Evolutionary conservation across 2,329 filamentous ascomycete genomes (phyloP), one percentile per base, ranked within the genome.

Genomic region (Fonsecaea erecta): DNA sequence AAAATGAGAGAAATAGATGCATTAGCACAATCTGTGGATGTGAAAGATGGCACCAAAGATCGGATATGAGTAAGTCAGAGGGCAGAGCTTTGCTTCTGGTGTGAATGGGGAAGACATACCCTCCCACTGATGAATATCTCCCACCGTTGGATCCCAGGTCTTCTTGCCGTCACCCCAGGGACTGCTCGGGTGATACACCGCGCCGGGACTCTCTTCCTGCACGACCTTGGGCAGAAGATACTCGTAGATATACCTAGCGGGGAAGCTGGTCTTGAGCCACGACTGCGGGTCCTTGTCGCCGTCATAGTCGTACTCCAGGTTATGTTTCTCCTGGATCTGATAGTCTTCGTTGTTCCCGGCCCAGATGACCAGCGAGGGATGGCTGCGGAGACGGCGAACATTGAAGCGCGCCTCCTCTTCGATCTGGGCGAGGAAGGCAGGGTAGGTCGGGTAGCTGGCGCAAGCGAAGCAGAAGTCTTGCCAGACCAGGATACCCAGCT

Each of bases 311-410:
- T 86, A 90, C 7, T 87, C 83, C 66, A 86, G 90, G 68, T 97
- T 83, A 76, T 96, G 96, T 1, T 87, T 91, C 66, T 96, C 92
- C 65, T 89, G 89, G 60, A 93, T 89, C 75, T 94, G 90, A 76
- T 97, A 97, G 75, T 97, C 93, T 76, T 97, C 93, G 73, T 97
- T 98, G 78, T 97, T 97, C 16, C 94, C 94, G 2, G 92, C 92
- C 81, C 88, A 97, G 63, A 97, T 89, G 48, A 93, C 88, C 68
- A 97, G 90, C 11, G 87, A 93, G 0, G 93, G 91, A 74, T 97
- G 93, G 75, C 97, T 92, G 51, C 92, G 85, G 32, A 97, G 81
- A 48, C 89, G 82, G 73, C 82, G 82, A 48, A 91, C 81, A 70
- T 91, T 89, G 59, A 86, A 84, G 14, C 82, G 75, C 40, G 89